Evolutionary conservation across 257 asterid genomes (phyloP).

Genomic region (Solanum appendiculatum): DNA sequence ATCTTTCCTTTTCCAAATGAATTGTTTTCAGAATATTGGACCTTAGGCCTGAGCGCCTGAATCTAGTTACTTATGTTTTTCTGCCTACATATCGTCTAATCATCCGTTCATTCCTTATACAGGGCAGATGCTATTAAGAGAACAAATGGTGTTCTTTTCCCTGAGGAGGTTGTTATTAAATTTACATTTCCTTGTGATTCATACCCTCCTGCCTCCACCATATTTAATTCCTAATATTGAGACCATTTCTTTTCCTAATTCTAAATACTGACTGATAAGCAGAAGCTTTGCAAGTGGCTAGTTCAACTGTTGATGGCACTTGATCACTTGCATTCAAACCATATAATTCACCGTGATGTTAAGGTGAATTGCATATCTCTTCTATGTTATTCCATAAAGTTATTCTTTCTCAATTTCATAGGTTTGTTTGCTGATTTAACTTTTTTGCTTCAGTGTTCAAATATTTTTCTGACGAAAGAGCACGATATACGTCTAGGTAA

Average conservation of each 20-base stretch:
- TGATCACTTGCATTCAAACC: constrained; percentile 80
- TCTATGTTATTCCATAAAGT: background rate
- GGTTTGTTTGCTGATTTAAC: constrained; percentile 8
- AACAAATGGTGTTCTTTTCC: constrained; percentile 74
- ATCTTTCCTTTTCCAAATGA: constrained; percentile 1
- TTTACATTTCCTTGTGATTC: background rate
- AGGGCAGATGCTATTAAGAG: constrained; percentile 95
- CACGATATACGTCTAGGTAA: constrained; percentile 94
- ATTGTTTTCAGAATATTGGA: background rate
- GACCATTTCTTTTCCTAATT: background rate
- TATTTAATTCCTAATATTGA: background rate
- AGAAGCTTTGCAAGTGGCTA: constrained; percentile 96
- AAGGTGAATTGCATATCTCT: constrained; percentile 40
- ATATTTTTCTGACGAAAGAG: constrained; percentile 86
- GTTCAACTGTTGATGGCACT: constrained; percentile 94
- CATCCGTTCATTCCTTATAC: constrained; percentile 7
- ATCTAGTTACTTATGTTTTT: background rate
- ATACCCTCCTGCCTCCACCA: background rate
- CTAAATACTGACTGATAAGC: constrained; percentile 19
- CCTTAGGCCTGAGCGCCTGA: background rate
- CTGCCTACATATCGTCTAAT: background rate
- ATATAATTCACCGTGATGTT: constrained; percentile 96
- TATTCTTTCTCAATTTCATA: background rate
- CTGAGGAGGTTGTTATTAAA: constrained; percentile 64
- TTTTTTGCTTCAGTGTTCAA: constrained; percentile 68